Evolutionary conservation across 164 flowering plant genomes (phyloP), one percentile per base, ranked within the genome.

Genomic region (Chloranthus sessilifolius): DNA sequence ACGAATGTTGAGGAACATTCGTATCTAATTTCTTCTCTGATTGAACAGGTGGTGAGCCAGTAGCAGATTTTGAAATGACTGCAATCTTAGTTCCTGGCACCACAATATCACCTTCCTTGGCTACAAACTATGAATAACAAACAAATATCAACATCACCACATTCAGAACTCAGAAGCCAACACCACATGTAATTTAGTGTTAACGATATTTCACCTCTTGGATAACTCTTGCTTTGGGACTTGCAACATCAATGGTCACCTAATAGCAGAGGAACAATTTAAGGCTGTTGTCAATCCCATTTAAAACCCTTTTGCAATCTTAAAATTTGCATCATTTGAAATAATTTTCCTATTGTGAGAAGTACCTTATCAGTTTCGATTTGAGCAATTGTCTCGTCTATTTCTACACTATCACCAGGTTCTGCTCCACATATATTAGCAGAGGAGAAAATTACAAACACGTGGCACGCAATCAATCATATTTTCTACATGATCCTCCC

Each of bases 161-260:
- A 54, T 23, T 53, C 23, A 52, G 16, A 15, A 42, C 2, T 7
- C 7, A n/a, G n/a, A n/a, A 42, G 10, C 26, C 46, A 19, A 5
- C 21, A n/a, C n/a, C n/a, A n/a, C n/a, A n/a, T n/a, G 43, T 1
- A 40, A 35, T 24, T 36, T 22, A 55, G 22, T 9, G 21, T 4
- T 2, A 52, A 20, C 37, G 54, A 59, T n/a, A 43, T 34, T 33
- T 42, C 59, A 92, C 99, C 95, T 86, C 68, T 52, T 81, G 71
- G 43, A 92, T 80, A 20, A 88, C 77, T 58, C 99, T 95, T 24
- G 89, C 75, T 78, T 82, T 85, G 28, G 99, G 97, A 70, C 99
- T 88, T 24, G 74, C 63, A 61, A 92, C 90, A 73, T 88, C 99
- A 74, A 92, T 92, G 12, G 99, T 88, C 62, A 92, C 96, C 98